Percentiles rank a stretch among this genome's conserved stretches.
phyloP scores from a whole-genome alignment of 129 eudicot genomes.

The Lonicera japonica region DNA sequence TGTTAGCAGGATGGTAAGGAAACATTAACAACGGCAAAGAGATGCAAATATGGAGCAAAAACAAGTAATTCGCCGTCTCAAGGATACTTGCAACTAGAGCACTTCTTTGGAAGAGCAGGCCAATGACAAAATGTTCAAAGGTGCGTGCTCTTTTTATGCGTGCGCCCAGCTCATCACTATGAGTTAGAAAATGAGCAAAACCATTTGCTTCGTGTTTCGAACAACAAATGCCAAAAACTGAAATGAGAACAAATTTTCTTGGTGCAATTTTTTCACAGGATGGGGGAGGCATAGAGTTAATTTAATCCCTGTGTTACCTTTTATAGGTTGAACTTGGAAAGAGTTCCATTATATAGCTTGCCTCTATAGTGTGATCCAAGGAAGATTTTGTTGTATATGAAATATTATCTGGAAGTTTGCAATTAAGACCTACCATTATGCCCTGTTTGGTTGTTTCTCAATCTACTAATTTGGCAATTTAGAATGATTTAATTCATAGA shows the following conservation, averaged over 20 bases:
- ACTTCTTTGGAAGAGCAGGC: slow-evolving; percentile 50
- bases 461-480: too few relatives aligned
- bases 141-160: background rate
- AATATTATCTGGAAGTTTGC: background rate
- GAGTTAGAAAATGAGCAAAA: background rate
- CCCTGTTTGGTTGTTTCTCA: too few relatives aligned
- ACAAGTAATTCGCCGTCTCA: slow-evolving; percentile 32
- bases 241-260: too few relatives aligned
- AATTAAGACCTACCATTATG: too few relatives aligned
- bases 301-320: background rate
- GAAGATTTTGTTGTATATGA: too few relatives aligned
- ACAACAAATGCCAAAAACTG: background rate
- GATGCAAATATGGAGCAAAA: slow-evolving; percentile 36
- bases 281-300: too few relatives aligned
- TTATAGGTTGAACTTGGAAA: background rate
- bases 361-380: too few relatives aligned
- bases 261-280: too few relatives aligned
- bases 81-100: slow-evolving; percentile 59
- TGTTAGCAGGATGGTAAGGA: slow-evolving; percentile 38
- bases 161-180: background rate
- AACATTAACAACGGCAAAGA: slow-evolving; percentile 28
- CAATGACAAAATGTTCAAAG: slow-evolving; percentile 16
- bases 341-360: too few relatives aligned
- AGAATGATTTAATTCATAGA: too few relatives aligned
- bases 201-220: background rate